Evolutionary conservation across 176 grass and related monocot genomes (phyloP), one percentile per base, ranked within the genome.

Genomic region (Juncus effusus): DNA sequence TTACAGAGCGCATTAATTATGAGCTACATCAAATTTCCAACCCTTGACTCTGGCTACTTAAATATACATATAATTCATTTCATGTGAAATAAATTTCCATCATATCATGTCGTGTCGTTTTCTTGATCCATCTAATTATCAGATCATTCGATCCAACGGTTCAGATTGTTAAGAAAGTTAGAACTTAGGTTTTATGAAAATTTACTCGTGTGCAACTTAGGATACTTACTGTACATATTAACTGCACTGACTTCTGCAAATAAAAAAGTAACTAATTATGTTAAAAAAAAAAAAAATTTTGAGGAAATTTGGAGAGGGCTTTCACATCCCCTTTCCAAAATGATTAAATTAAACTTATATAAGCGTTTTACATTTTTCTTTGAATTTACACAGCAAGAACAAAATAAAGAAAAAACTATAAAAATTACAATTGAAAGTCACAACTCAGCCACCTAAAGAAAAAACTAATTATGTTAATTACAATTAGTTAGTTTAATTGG

Each of bases 1-100:
- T 44, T 71, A 71, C 14, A 56, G 52, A 71, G 13, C 52, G 10
- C 68, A 72, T 72, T 72, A 72, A 72, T 28, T 28, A 28, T 72
- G 68, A 59, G n/a, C 38, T 28, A 28, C 54, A 6, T 55, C 38
- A 72, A 59, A 42, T 72, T 72, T 58, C 10, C 68, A 59, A 42
- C 54, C 4, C 50, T 72, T 72, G 54, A 72, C 66, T 56, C 65
- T 54, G 11, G 11, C 3, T 68, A 54, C 51, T 36, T 53, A 15
- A 54, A 55, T 51, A 51, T 13, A 58, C 38, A 44, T 59, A 71
- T 7, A 58, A 71, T 71, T 59, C 68, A 57, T 71, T 55, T 71
- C 68, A 11, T 71, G 55, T 49, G 68, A 55, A 71, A 71, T 28
- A 28, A 28, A 28, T 28, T 57, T 71, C 9, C 54, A 59, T 40